Base-by-base conservation (phyloP, 208 protist species). In the Leishmania lainsoni region DNA sequence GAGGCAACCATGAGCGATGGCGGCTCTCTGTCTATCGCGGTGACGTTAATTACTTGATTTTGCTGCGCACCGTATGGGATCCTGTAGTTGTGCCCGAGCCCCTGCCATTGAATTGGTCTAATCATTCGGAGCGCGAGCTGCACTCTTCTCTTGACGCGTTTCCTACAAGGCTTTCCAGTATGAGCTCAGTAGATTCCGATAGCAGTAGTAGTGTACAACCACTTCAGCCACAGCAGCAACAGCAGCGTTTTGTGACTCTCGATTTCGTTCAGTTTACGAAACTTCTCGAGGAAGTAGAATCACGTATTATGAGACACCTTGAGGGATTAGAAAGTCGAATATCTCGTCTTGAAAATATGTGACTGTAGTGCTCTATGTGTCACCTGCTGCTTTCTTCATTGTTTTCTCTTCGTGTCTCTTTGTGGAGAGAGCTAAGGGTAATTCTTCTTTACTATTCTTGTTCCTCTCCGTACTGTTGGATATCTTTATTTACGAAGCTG, bases 31-130 rank as follows among this genome's bases (percentile, higher is more conserved):
- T 94, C 17, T 96, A 95, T 73, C 75, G 79, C 29, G 82, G 80
- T 39, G 87, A 86, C 2, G 63, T 83, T 3, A 92, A 78, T 61
- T 87, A 91, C 17, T 80, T 91, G 32, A 81, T 85, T 63, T 63
- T 96, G 35, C 42, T 94, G 69, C 69, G 93, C 35, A 90, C 88
- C 3, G 79, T 96, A 6, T 96, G 90, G 89, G 93, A 96, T 66
- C 93, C 93, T 5, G 85, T 96, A 49, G 83, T 96, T 71, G 86
- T 89, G 58, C 90, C 90, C 1, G 91, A 96, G 65, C 91, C 93
- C 17, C 72, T 93, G 8, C 90, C 89, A 16, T 58, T 89, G 5
- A 87, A 78, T 54, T 74, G 75, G 22, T 93, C 87, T 1, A 84
- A 87, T 76, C 45, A 86, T n/a, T 95, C 90, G 1, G 84, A 86